Percentiles rank a stretch among this genome's conserved stretches.
Conservation (phyloP, 2,329 filamentous ascomycete genomes). For the Fusarium camptoceras region DNA sequence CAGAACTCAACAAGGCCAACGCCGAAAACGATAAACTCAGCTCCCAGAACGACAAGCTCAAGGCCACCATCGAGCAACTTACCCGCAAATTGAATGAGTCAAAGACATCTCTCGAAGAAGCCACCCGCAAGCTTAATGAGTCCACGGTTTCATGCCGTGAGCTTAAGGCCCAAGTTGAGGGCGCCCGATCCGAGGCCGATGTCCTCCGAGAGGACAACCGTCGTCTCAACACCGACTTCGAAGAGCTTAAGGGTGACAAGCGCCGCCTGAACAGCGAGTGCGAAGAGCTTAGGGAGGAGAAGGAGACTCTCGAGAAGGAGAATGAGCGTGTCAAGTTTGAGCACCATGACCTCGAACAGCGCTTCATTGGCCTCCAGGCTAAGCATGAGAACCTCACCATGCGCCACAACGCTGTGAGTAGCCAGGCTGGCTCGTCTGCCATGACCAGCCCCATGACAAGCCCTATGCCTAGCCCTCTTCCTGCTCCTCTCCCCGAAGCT, state of each 20-base stretch:
- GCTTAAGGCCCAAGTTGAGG: constrained; percentile 46
- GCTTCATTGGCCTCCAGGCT: constrained; percentile 46
- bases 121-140: constrained; percentile 33
- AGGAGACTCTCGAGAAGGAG: constrained; percentile 40
- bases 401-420: constrained; percentile 46
- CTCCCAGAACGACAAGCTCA: constrained; percentile 47
- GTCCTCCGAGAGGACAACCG: constrained; percentile 45
- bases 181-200: constrained; percentile 43
- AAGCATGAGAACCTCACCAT: constrained; percentile 48
- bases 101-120: constrained; percentile 36
- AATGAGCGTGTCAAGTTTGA: constrained; percentile 48
- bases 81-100: constrained; percentile 48
- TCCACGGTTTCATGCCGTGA: constrained; percentile 40
- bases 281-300: constrained; percentile 42
- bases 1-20: constrained; percentile 46
- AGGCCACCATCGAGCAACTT: constrained; percentile 45
- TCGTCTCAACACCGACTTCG: constrained; percentile 42
- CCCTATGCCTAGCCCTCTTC: constrained; percentile 39
- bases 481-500: constrained; percentile 44
- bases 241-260: constrained; percentile 46
- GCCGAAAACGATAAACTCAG: constrained; percentile 47
- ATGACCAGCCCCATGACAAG: constrained; percentile 44
- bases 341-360: constrained; percentile 45
- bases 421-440: constrained; percentile 37
- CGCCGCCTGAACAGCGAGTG: constrained; percentile 45